Conservation (phyloP, 2,329 filamentous ascomycete genomes). For the Exophiala sp. region DNA sequence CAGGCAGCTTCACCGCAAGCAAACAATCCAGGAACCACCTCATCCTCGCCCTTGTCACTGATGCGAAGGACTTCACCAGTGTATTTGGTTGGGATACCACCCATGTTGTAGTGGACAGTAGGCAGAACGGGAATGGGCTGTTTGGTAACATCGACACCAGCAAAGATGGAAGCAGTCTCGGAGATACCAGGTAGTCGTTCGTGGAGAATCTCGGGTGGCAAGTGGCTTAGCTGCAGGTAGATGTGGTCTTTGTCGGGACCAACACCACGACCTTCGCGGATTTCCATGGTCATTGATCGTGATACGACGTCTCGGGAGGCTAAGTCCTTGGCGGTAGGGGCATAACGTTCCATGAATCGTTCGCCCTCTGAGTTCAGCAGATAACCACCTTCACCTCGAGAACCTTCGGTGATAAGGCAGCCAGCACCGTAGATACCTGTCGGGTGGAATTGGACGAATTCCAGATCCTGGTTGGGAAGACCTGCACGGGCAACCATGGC, state of each 20-base stretch:
- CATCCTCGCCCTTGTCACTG: slow-evolving; percentile 80
- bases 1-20: slow-evolving; percentile 96
- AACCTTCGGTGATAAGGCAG: slow-evolving; percentile 95
- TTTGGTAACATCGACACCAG: slow-evolving; percentile 94
- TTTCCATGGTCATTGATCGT: slow-evolving; percentile 97
- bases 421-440: slow-evolving; percentile 98
- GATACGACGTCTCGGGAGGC: slow-evolving; percentile 95
- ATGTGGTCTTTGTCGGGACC: slow-evolving; percentile 98
- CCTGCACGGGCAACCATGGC: slow-evolving; percentile 98
- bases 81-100: slow-evolving; percentile 96
- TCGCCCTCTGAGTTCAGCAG: slow-evolving; percentile 97
- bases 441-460: slow-evolving; percentile 99
- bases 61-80: slow-evolving; percentile 92
- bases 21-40: slow-evolving; percentile 91
- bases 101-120: slow-evolving; percentile 99
- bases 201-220: slow-evolving; percentile 86
- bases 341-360: slow-evolving; percentile 99
- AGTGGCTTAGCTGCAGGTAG: slow-evolving; percentile 93
- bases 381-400: slow-evolving; percentile 97
- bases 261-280: slow-evolving; percentile 94
- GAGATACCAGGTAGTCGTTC: slow-evolving; percentile 98
- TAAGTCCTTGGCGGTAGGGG: slow-evolving; percentile 95
- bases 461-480: slow-evolving; percentile 97
- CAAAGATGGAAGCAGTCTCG: slow-evolving; percentile 95
- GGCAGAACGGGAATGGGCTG: slow-evolving; percentile 95